These are phyloP conservation scores for Solanum pimpinellifolium DNA, from an alignment of 257 asterid species.

Conservation along the genomic window DNA sequence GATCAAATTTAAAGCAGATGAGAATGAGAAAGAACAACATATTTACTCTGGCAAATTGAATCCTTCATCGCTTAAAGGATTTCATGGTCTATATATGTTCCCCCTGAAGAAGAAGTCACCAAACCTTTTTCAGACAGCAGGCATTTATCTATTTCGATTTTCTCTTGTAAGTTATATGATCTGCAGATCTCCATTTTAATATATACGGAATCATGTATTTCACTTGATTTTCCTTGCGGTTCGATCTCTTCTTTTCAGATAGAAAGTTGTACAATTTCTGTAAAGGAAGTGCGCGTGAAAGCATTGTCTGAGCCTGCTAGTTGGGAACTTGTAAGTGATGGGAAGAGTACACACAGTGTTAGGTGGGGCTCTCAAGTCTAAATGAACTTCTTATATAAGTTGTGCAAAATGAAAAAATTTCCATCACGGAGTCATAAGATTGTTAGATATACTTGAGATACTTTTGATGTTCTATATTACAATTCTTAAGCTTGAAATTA, in stretches of 20 bases:
- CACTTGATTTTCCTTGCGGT: background rate
- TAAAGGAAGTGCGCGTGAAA: constrained; percentile 28
- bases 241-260: constrained; percentile 16
- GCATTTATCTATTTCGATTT: constrained; percentile 29
- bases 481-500: background rate
- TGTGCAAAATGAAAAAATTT: background rate
- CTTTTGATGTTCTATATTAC: background rate
- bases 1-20: background rate
- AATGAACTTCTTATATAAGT: background rate
- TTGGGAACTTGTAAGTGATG: constrained; percentile 31
- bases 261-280: constrained; percentile 8
- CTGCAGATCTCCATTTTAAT: constrained; percentile 12
- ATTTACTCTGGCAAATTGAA: constrained; percentile 12
- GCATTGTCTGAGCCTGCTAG: constrained; percentile 21
- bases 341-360: constrained; percentile 2
- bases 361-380: constrained; percentile 23
- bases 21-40: background rate
- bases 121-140: constrained; percentile 35
- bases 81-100: constrained; percentile 40
- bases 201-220: constrained; percentile 16
- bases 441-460: background rate
- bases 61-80: constrained; percentile 21
- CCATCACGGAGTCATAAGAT: background rate
- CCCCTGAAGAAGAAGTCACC: constrained; percentile 13
- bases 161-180: constrained; percentile 36